These are phyloP conservation scores for Xylaria sp. DNA, from an alignment of 2,329 filamentous ascomycete species.

Conservation along the genomic window DNA sequence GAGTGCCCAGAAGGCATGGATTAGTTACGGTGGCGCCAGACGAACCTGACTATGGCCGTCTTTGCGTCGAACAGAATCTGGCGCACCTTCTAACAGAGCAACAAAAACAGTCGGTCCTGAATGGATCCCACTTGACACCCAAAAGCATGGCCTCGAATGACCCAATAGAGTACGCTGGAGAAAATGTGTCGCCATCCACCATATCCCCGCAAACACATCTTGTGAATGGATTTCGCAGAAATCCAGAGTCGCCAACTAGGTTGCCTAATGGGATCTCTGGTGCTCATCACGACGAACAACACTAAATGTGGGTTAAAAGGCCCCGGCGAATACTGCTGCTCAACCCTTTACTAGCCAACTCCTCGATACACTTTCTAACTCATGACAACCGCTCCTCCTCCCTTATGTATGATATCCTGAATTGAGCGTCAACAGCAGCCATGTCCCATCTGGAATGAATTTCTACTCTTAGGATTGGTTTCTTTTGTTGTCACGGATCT, in stretches of 20 bases:
- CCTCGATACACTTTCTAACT: slow-evolving; percentile 23
- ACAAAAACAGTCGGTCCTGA: slow-evolving; percentile 57
- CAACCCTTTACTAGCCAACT: slow-evolving; percentile 14
- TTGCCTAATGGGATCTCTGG: slow-evolving; percentile 41
- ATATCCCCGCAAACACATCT: slow-evolving; percentile 39
- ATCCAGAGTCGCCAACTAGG: slow-evolving; percentile 40
- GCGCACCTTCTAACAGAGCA: slow-evolving; percentile 62
- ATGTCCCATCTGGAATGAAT: slow-evolving; percentile 22
- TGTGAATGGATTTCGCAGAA: slow-evolving; percentile 45
- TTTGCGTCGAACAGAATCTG: slow-evolving; percentile 69
- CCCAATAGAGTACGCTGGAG: slow-evolving; percentile 39
- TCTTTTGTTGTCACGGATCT: slow-evolving; percentile 45
- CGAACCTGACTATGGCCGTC: slow-evolving; percentile 66
- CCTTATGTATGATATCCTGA: slow-evolving; percentile 44
- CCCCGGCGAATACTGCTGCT: neutral
- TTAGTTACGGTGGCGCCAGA: slow-evolving; percentile 63
- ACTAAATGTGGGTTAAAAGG: slow-evolving; percentile 27
- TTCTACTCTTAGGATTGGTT: slow-evolving; percentile 26
- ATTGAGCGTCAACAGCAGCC: slow-evolving; percentile 34
- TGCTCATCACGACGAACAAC: slow-evolving; percentile 31
- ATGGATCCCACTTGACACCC: slow-evolving; percentile 62
- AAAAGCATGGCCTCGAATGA: slow-evolving; percentile 53
- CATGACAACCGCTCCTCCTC: slow-evolving; percentile 28
- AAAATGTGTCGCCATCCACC: slow-evolving; percentile 43
- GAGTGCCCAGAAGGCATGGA: slow-evolving; percentile 65